phyloP scores from a whole-genome alignment of 805 yeast genomes.

The Wickerhamiella sergipiensis region DNA sequence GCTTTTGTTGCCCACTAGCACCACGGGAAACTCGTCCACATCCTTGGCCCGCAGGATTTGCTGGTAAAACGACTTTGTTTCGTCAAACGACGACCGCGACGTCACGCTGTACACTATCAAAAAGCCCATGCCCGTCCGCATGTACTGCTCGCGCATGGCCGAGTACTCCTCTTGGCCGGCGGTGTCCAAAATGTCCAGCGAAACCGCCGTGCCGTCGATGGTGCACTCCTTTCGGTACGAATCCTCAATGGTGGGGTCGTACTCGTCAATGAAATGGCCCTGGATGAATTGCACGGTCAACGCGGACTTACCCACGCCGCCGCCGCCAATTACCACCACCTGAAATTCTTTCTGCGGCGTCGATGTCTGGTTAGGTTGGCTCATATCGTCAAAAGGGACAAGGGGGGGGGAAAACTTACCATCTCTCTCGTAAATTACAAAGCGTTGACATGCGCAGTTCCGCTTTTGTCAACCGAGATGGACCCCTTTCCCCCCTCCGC shows the following conservation, averaged over 20 bases:
- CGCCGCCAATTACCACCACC: conserved; percentile 94
- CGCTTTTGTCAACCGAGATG: neutral
- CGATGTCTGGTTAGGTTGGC: neutral
- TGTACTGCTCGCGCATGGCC: conserved; percentile 87
- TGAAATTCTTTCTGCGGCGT: conserved; percentile 50
- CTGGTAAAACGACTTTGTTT: conserved; percentile 63
- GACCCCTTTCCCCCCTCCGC: no score
- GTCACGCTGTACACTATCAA: conserved; percentile 76
- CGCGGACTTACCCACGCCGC: conserved; percentile 97
- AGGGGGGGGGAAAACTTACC: neutral
- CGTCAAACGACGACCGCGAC: conserved; percentile 72
- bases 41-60: conserved; percentile 59
- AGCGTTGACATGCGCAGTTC: neutral
- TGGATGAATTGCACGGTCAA: conserved; percentile 90
- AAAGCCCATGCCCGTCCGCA: conserved; percentile 94
- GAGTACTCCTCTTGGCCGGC: conserved; percentile 97
- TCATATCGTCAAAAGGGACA: neutral
- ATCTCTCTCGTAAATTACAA: neutral
- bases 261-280: conserved; percentile 90
- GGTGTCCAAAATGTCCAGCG: conserved; percentile 84
- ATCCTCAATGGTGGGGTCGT: conserved; percentile 92
- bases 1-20: conserved; percentile 77
- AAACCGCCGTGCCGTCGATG: conserved; percentile 63
- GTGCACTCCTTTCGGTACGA: conserved; percentile 66
- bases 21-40: conserved; percentile 51